Evolutionary conservation across 148 eudicot species (phyloP).

Genomic region (Rhododendron henanense): DNA sequence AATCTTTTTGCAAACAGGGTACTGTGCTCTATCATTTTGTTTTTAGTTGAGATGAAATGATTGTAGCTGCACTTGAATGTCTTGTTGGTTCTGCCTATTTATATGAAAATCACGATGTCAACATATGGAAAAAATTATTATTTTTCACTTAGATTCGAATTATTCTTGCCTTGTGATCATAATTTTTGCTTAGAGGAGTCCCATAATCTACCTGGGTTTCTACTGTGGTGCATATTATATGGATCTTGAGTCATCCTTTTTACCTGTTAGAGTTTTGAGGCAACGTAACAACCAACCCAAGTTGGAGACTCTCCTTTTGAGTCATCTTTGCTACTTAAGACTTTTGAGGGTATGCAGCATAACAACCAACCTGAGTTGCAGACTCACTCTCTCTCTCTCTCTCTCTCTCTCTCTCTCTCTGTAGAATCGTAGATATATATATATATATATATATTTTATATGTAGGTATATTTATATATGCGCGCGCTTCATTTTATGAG

Average conservation of each 20-base stretch:
- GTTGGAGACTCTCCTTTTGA: background rate
- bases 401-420: background rate
- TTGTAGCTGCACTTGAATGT: background rate
- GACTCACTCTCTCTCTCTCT: background rate
- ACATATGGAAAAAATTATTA: background rate
- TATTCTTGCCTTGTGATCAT: background rate
- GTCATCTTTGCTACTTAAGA: background rate
- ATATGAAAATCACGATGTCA: background rate
- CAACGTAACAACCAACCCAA: background rate
- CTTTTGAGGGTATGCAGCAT: background rate
- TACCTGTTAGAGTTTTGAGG: background rate
- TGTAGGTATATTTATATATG: too few relatives aligned
- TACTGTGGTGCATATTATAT: background rate
- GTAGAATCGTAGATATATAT: too few relatives aligned
- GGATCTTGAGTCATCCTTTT: background rate
- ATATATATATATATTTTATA: too few relatives aligned
- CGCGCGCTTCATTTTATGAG: background rate
- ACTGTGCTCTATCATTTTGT: constrained; percentile 16
- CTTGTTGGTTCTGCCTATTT: background rate
- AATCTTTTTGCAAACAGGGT: constrained; percentile 90
- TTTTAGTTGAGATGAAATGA: background rate
- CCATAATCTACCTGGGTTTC: background rate
- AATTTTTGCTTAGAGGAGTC: background rate
- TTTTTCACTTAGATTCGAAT: background rate
- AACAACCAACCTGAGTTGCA: background rate